Base-by-base conservation (phyloP, 495 filamentous ascomycete species). In the Xylaria nigripes region DNA sequence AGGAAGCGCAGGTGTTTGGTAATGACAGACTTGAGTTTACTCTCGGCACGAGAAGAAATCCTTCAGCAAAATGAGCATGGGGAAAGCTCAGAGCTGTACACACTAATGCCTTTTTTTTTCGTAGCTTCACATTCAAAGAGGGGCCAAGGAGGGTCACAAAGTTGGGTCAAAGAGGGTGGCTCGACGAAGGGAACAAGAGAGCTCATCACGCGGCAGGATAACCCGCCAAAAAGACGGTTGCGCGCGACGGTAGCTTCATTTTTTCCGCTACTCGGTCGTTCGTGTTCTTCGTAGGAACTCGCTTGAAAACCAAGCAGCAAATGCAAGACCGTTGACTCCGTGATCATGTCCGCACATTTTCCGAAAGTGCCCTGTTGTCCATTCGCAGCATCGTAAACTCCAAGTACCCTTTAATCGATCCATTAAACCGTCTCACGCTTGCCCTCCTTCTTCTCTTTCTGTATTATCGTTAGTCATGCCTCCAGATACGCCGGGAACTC, bases 391-490 rank as follows among this genome's bases (percentile, higher is more conserved):
- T 62, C 59, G 59, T 63, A 57, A 46, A 34, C 4, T 43, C 59
- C 58, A 50, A 54, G 54, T 58, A 61, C 30, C 42, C 27, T 44
- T 43, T 58, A 45, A 57, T 57, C 41, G 54, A 61, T 63, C 68
- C 71, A 76, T 83, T 82, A 97, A 79, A 90, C 92, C 61, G 85
- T 76, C 74, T 93, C 90, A 64, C 85, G 82, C 83, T 95, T 95
- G 73, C 94, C 93, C 76, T 96, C 90, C 81, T 87, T 91, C 67
- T 91, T 76, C 79, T 96, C 93, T 80, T 96, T 98, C 93, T 98
- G 75, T 76, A 70, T 58, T 47, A 63, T 81, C 64, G 82, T 84
- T 70, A 53, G 49, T 29, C 7, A 24, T 40, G 19, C 16, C 18
- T n/a, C 32, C 8, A 32, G 6, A 29, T 25, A n/a, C 51, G 12